A percentile compares a stretch with the other conserved stretches of the same genome.
Evolutionary conservation across 2,329 filamentous ascomycete species (phyloP).

Genomic region (Cordyceps sp.): DNA sequence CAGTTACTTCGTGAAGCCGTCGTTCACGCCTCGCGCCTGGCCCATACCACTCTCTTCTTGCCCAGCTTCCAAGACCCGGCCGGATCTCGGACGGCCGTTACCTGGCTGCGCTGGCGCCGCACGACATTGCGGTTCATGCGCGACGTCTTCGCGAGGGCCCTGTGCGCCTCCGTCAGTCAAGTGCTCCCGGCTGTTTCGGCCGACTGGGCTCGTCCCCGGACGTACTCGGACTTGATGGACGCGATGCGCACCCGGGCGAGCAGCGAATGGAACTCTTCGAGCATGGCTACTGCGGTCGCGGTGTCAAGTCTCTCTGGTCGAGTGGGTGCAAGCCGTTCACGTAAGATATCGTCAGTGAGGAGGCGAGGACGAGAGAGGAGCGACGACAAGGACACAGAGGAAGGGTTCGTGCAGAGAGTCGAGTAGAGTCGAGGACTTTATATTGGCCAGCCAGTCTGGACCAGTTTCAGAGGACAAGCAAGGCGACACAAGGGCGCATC

Average conservation of each 20-base stretch:
- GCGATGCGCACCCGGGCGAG: conserved; percentile 30
- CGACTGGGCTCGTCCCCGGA: no score
- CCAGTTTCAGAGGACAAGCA: no score
- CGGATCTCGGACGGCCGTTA: conserved; percentile 7
- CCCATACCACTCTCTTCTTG: conserved; percentile 8
- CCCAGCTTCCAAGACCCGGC: conserved; percentile 7
- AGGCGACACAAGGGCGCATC: no score
- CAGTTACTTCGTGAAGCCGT: background rate
- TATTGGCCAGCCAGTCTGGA: no score
- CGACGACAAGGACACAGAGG: no score
- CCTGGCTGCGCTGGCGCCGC: conserved; percentile 8
- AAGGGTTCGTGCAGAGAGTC: no score
- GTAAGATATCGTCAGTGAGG: no score
- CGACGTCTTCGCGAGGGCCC: conserved; percentile 2
- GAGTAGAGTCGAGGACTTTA: no score
- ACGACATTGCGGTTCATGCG: conserved; percentile 5
- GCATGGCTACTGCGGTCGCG: conserved; percentile 10
- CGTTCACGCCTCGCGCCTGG: conserved; percentile 4
- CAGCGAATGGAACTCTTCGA: conserved; percentile 23
- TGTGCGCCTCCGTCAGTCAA: background rate
- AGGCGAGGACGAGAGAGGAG: no score
- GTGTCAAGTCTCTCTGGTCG: no score
- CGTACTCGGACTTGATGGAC: conserved; percentile 29
- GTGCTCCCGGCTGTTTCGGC: no score
- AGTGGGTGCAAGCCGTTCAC: no score